These are phyloP conservation scores for Pelomyxa schiedti DNA, from an alignment of 78 protist genomes.

Conservation along the genomic window DNA sequence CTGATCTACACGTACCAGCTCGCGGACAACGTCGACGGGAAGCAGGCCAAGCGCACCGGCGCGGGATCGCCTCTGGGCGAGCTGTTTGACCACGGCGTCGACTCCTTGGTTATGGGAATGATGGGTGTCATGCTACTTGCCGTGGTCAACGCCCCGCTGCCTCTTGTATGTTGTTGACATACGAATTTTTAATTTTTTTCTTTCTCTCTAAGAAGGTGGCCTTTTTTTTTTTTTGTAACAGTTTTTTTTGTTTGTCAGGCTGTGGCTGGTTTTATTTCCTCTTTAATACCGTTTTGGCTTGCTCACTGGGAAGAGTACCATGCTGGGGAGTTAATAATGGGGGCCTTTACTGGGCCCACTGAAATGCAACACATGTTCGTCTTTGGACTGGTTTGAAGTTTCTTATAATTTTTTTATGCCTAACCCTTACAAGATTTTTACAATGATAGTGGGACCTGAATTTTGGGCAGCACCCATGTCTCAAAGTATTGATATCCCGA, in stretches of 20 bases:
- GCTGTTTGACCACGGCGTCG: constrained; percentile 58
- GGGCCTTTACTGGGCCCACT: constrained; percentile 52
- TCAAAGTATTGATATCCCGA: too few species aligned
- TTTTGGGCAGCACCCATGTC: too few species aligned
- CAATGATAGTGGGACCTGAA: not conserved
- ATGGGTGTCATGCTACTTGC: not conserved
- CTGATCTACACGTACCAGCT: not conserved
- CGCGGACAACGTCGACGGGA: constrained; percentile 69
- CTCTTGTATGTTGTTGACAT: constrained; percentile 9
- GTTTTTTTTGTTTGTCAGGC: constrained; percentile 3
- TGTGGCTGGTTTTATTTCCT: constrained; percentile 18
- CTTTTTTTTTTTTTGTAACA: not conserved
- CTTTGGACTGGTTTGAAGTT: not conserved
- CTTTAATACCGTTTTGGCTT: constrained; percentile 41
- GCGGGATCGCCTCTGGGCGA: constrained; percentile 70
- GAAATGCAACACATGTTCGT: constrained; percentile 19
- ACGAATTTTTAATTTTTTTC: not conserved
- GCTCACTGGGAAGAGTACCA: constrained; percentile 60
- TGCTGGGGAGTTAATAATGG: constrained; percentile 42
- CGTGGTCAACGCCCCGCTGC: constrained; percentile 35
- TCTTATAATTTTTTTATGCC: too few species aligned
- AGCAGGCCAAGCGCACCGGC: constrained; percentile 64
- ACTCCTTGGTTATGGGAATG: constrained; percentile 5
- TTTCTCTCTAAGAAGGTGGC: not conserved
- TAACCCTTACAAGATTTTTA: too few species aligned